Evolutionary conservation across 192 early-diverging fungal species (phyloP).

Genomic region (Glomus cerebriforme): DNA sequence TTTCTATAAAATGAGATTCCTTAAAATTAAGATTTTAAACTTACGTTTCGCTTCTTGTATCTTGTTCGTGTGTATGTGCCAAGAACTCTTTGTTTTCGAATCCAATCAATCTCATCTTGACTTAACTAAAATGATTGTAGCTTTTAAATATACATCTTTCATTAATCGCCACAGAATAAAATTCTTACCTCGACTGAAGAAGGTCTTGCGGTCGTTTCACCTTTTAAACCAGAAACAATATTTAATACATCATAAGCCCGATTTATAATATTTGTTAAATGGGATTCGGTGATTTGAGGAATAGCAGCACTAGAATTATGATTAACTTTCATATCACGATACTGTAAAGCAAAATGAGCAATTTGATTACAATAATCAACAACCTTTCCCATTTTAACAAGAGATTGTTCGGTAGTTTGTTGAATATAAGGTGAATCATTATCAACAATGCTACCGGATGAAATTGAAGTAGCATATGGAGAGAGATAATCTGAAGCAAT

Average conservation of each 20-base stretch:
- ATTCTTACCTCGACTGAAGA: background rate
- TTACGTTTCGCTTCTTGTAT: constrained; percentile 17
- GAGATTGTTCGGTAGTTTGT: constrained; percentile 4
- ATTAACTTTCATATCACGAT: background rate
- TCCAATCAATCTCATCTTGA: background rate
- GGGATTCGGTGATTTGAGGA: background rate
- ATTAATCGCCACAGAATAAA: background rate
- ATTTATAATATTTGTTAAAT: constrained; percentile 9
- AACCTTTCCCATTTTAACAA: constrained; percentile 8
- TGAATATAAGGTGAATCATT: constrained; percentile 10
- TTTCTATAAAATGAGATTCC: background rate
- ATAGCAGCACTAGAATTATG: background rate
- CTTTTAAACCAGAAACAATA: background rate
- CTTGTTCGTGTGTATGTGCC: background rate
- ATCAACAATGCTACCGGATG: too few species aligned
- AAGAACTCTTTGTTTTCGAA: background rate
- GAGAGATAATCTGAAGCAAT: background rate
- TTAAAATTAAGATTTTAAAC: background rate
- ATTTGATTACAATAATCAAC: constrained; percentile 17
- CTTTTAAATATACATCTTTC: background rate
- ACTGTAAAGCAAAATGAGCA: background rate
- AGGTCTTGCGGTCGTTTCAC: background rate
- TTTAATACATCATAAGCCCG: constrained; percentile 13
- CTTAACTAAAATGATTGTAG: background rate
- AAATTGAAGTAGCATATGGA: background rate